Conservation (phyloP, 306 rosid genomes). For the Medicago arabica region DNA sequence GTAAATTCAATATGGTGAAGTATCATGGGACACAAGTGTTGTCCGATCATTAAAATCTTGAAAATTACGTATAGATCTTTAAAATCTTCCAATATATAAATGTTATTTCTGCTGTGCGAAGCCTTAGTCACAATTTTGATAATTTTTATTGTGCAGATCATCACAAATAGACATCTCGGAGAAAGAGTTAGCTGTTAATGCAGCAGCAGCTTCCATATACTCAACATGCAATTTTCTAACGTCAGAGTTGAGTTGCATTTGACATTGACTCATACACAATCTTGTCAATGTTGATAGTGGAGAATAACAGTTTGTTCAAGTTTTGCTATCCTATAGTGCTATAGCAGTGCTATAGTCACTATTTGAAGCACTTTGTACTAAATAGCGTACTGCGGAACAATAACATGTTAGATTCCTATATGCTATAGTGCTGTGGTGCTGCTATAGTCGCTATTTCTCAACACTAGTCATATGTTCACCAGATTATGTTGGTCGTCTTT, state of each 20-base stretch:
- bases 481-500: constrained; percentile 25
- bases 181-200: constrained; percentile 81
- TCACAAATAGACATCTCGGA: constrained; percentile 57
- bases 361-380: not conserved
- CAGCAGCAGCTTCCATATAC: constrained; percentile 97
- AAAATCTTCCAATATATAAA: not conserved
- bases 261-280: constrained; percentile 29
- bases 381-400: not conserved
- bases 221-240: constrained; percentile 83
- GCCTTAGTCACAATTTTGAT: not conserved
- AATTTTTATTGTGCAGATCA: constrained; percentile 50
- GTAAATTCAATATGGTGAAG: not conserved
- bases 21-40: not conserved
- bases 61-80: too few species aligned
- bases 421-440: not conserved
- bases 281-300: not conserved
- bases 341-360: not conserved
- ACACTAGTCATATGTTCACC: constrained; percentile 12
- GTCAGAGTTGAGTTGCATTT: constrained; percentile 61
- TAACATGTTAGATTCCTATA: not conserved
- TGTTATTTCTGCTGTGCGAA: not conserved
- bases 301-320: not conserved
- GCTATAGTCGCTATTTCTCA: not conserved
- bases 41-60: not conserved
- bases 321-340: not conserved